Percentiles rank a stretch among this genome's conserved stretches.
These are phyloP conservation scores for Polychaeton citri DNA, from an alignment of 2,329 filamentous ascomycete species.

Conservation along the genomic window DNA sequence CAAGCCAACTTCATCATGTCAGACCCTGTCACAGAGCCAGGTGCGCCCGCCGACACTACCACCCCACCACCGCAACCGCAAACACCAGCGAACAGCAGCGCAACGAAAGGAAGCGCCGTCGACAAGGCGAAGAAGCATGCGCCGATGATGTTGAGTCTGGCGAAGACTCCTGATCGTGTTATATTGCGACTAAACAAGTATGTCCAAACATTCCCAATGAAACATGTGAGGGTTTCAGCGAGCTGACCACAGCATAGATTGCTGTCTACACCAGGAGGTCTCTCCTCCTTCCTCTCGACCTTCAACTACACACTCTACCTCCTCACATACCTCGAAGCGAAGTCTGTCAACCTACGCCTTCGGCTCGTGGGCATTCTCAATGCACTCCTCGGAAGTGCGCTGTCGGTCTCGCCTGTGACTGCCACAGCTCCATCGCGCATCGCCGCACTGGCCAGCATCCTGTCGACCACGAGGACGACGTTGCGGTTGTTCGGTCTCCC, in stretches of 20 bases:
- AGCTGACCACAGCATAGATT: conserved; percentile 20
- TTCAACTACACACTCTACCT: conserved; percentile 35
- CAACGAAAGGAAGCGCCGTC: conserved; percentile 18
- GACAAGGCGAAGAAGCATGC: conserved; percentile 15
- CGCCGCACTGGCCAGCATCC: conserved; percentile 24
- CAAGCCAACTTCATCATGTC: conserved; percentile 20
- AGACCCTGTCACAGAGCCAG: conserved; percentile 22
- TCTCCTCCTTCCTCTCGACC: conserved; percentile 32
- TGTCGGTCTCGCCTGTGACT: conserved; percentile 12
- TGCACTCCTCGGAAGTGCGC: conserved; percentile 12
- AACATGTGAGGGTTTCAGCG: not conserved
- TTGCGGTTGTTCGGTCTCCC: conserved; percentile 31
- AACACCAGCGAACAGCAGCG: conserved; percentile 17
- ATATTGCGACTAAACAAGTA: conserved; percentile 33
- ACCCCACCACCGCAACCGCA: too few relatives aligned
- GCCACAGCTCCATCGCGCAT: conserved; percentile 14
- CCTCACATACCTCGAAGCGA: conserved; percentile 29
- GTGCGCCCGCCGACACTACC: too few relatives aligned
- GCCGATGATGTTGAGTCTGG: conserved; percentile 17
- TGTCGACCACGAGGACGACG: conserved; percentile 29
- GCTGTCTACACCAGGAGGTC: conserved; percentile 30
- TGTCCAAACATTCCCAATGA: conserved; percentile 2
- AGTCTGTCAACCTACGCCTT: conserved; percentile 21
- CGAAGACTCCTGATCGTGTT: conserved; percentile 24
- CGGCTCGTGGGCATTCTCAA: conserved; percentile 22